Evolutionary conservation across 139 green algal species (phyloP).

Genomic region (Bryopsis sp.): DNA sequence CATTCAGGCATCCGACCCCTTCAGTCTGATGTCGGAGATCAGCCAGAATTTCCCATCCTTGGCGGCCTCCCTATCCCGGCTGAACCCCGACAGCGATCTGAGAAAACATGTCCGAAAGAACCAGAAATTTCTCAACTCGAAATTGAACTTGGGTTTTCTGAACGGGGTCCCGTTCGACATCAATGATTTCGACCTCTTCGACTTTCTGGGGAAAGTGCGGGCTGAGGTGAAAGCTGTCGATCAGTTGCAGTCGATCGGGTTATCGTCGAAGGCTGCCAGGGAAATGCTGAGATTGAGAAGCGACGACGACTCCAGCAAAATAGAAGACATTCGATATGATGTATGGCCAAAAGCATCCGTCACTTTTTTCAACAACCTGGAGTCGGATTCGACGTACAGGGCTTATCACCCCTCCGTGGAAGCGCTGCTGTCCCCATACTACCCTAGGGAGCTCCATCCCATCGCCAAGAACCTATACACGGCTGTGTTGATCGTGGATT

Average conservation of each 20-base stretch:
- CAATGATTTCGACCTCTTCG: slow-evolving; percentile 52
- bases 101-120: slow-evolving; percentile 22
- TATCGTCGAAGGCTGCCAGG: slow-evolving; percentile 24
- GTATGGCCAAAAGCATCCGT: slow-evolving; percentile 72
- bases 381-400: slow-evolving; percentile 47
- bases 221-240: slow-evolving; percentile 42
- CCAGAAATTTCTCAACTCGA: slow-evolving; percentile 36
- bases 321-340: slow-evolving; percentile 61
- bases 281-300: slow-evolving; percentile 24
- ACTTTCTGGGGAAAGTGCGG: slow-evolving; percentile 44
- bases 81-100: slow-evolving; percentile 32
- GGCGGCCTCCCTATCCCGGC: slow-evolving; percentile 50
- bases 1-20: slow-evolving; percentile 51
- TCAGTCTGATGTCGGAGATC: slow-evolving; percentile 66
- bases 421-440: neutral
- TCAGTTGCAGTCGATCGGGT: slow-evolving; percentile 29
- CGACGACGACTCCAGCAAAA: slow-evolving; percentile 18
- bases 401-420: neutral
- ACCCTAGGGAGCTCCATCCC: neutral
- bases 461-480: neutral
- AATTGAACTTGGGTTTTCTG: slow-evolving; percentile 55
- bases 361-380: slow-evolving; percentile 75
- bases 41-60: slow-evolving; percentile 79
- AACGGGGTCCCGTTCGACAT: slow-evolving; percentile 64
- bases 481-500: slow-evolving; percentile 2